phyloP scores from a whole-genome alignment of 2,329 filamentous ascomycete species.

The Gremmenia infestans region DNA sequence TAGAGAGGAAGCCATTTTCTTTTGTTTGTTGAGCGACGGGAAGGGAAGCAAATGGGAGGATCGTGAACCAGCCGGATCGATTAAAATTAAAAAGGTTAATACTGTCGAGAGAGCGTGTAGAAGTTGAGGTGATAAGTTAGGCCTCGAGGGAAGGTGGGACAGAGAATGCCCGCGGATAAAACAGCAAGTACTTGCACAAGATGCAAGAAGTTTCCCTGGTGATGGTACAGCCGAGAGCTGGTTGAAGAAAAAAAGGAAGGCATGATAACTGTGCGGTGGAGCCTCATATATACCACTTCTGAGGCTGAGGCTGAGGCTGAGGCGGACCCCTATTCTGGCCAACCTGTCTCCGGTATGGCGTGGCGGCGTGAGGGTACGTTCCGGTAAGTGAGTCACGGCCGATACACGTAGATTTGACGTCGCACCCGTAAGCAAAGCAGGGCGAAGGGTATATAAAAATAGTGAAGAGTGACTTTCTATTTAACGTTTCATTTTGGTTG shows the following conservation, averaged over 20 bases:
- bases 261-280: not conserved
- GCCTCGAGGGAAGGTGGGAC: not conserved
- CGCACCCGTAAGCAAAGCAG: no score
- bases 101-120: not conserved
- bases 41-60: not conserved
- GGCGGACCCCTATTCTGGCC: not conserved
- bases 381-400: not conserved
- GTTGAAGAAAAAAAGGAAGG: not conserved
- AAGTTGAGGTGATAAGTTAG: not conserved
- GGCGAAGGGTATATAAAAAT: no score
- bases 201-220: not conserved
- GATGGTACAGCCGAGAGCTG: not conserved
- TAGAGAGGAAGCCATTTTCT: constrained; percentile 3
- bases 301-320: not conserved
- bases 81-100: not conserved
- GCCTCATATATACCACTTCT: not conserved
- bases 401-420: no score
- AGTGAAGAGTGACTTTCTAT: no score
- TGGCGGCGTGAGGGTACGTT: not conserved
- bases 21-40: not conserved
- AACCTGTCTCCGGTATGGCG: not conserved
- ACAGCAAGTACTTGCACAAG: not conserved
- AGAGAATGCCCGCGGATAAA: not conserved
- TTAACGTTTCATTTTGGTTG: no score
- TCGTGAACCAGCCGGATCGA: not conserved